These are phyloP conservation scores for Endoconidiophora laricicola DNA, from an alignment of 2,329 filamentous ascomycete genomes.

Conservation along the genomic window DNA sequence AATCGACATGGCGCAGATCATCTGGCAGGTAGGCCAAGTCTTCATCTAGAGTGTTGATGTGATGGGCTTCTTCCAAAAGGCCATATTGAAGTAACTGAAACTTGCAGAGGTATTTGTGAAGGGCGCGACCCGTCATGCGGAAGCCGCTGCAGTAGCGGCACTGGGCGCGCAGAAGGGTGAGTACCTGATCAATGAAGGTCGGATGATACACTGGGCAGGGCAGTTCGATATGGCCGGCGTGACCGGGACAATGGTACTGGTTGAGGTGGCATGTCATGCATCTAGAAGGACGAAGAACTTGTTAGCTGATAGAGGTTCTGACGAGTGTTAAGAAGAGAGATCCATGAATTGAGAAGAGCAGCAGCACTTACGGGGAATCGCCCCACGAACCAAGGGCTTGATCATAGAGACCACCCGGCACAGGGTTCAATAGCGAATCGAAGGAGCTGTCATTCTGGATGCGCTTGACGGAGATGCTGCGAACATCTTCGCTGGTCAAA, in stretches of 20 bases:
- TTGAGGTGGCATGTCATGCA: constrained; percentile 86
- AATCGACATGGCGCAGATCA: constrained; percentile 23
- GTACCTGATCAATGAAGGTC: constrained; percentile 86
- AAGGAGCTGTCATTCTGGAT: constrained; percentile 93
- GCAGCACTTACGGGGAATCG: constrained; percentile 51
- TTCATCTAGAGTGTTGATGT: constrained; percentile 36
- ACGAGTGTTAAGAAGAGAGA: background rate
- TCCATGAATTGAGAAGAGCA: background rate
- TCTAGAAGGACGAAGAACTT: constrained; percentile 27
- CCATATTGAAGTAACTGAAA: constrained; percentile 74
- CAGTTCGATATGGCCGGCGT: constrained; percentile 88
- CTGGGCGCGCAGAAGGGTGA: constrained; percentile 69
- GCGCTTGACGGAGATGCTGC: constrained; percentile 76
- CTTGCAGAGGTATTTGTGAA: constrained; percentile 71
- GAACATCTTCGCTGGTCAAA: constrained; percentile 67
- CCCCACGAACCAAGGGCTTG: constrained; percentile 79
- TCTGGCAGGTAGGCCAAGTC: constrained; percentile 27
- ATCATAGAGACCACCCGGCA: constrained; percentile 85
- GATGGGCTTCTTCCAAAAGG: constrained; percentile 50
- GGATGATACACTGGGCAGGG: constrained; percentile 89
- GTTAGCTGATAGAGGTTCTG: background rate
- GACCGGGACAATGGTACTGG: constrained; percentile 70
- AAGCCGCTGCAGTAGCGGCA: constrained; percentile 85
- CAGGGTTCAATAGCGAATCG: constrained; percentile 75
- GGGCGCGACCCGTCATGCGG: constrained; percentile 56